Conservation (phyloP, 345 rosid species). For the Durio zibethinus region DNA sequence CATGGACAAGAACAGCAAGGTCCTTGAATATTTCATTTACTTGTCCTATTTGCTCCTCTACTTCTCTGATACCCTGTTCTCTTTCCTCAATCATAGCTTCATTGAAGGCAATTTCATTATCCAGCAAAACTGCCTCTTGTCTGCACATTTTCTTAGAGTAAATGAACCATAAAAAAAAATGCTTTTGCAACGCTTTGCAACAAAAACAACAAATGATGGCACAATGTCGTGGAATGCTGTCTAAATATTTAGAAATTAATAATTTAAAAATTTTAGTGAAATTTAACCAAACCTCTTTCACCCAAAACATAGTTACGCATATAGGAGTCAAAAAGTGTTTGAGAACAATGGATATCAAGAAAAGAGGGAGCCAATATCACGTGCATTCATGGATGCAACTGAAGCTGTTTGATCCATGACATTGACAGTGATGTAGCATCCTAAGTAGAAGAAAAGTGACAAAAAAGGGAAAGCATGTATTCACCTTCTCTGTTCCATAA, state of each 20-base stretch:
- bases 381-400: neutral
- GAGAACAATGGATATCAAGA: neutral
- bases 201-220: neutral
- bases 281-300: neutral
- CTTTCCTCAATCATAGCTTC: conserved; percentile 73
- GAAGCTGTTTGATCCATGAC: neutral
- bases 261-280: neutral
- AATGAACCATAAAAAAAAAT: neutral
- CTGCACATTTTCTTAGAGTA: conserved; percentile 26
- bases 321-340: neutral
- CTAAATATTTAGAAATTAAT: too few relatives aligned
- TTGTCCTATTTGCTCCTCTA: conserved; percentile 59
- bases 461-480: neutral
- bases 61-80: conserved; percentile 59
- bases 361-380: neutral
- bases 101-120: conserved; percentile 64
- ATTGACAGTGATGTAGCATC: neutral
- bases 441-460: neutral
- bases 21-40: conserved; percentile 67
- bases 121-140: conserved; percentile 49
- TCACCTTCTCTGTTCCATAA: conserved; percentile 48
- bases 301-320: neutral
- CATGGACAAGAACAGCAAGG: conserved; percentile 68
- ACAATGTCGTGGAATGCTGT: neutral
- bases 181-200: neutral